Percentiles rank a stretch among this genome's conserved stretches.
These are phyloP conservation scores for Trichosanthes truncata DNA, from an alignment of 306 rosid species.

Conservation along the genomic window DNA sequence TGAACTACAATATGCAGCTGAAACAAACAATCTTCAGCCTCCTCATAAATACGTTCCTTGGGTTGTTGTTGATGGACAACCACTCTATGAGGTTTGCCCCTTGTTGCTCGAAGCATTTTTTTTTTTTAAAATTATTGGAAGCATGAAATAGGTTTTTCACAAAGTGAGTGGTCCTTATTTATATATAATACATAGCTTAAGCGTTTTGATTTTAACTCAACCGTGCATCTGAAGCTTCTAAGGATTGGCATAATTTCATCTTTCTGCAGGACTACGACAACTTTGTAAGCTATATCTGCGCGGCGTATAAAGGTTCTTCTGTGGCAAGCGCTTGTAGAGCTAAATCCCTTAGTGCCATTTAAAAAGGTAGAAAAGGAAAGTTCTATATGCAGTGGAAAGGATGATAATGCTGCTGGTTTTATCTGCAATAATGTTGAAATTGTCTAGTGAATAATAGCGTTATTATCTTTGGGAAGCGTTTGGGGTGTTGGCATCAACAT, in stretches of 20 bases:
- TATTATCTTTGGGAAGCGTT: background rate
- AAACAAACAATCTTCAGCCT: slow-evolving; percentile 62
- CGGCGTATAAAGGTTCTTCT: slow-evolving; percentile 51
- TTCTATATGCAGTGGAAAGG: slow-evolving; percentile 19
- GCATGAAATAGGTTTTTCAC: background rate
- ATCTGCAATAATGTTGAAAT: background rate
- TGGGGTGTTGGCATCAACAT: background rate
- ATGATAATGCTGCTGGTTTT: background rate
- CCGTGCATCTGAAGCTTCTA: background rate
- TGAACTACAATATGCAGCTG: slow-evolving; percentile 56
- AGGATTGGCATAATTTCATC: slow-evolving; percentile 3
- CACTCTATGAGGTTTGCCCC: slow-evolving; percentile 58
- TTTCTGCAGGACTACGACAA: slow-evolving; percentile 59
- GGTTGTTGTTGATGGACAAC: slow-evolving; percentile 83
- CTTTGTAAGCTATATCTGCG: slow-evolving; percentile 57
- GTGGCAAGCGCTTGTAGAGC: slow-evolving; percentile 33
- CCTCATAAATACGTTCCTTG: slow-evolving; percentile 83
- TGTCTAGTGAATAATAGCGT: background rate
- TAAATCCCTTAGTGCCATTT: slow-evolving; percentile 21
- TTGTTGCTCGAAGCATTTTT: background rate
- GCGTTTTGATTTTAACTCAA: background rate
- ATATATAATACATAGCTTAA: background rate
- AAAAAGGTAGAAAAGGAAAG: slow-evolving; percentile 11
- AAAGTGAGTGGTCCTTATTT: background rate
- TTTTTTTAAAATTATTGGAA: background rate